Evolutionary conservation across 106 monocot genomes (phyloP), one percentile per base, ranked within the genome.

Genomic region (Hemerocallis citrina): DNA sequence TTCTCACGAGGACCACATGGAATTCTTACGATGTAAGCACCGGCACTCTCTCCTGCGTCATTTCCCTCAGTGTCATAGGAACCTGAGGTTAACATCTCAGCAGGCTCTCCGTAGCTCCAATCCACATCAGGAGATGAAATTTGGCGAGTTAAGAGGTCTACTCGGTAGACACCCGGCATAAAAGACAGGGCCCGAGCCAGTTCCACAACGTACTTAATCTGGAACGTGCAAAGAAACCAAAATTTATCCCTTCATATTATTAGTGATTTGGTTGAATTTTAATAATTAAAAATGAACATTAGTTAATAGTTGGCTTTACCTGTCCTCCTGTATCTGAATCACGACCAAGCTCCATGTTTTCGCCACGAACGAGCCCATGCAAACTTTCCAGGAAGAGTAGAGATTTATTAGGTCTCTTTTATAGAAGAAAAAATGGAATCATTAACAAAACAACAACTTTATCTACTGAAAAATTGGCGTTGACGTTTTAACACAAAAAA

Each of bases 241-340:
- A 27, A 29, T 10, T 30, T 52, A 28, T 52, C 4, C 11, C 30
- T 1, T 30, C 1, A 52, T 1, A 12, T 52, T 29, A 54, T 54
- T 7, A 5, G n/a, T n/a, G n/a, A n/a, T n/a, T n/a, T n/a, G n/a
- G n/a, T n/a, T n/a, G n/a, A n/a, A n/a, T n/a, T n/a, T n/a, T n/a
- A 38, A 38, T 7, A 20, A 50, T 0, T 17, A 62, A 15, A 41
- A 21, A 32, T 22, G 13, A 61, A 23, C 13, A 8, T 48, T 34
- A 30, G 37, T 23, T 15, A n/a, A 48, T n/a, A 42, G 22, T 8
- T 3, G 42, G 52, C 23, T 7, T 27, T 70, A 79, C 93, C 83
- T 89, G 95, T 42, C 89, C 95, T 35, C 90, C 95, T 13, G 95
- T 95, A 51, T 95, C 95, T 0, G 95, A 95, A 55, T 95, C 95